A percentile compares a stretch with the other conserved stretches of the same genome.
Evolutionary conservation across 2,329 filamentous ascomycete genomes (phyloP).

Genomic region (Verruconis gallopava): DNA sequence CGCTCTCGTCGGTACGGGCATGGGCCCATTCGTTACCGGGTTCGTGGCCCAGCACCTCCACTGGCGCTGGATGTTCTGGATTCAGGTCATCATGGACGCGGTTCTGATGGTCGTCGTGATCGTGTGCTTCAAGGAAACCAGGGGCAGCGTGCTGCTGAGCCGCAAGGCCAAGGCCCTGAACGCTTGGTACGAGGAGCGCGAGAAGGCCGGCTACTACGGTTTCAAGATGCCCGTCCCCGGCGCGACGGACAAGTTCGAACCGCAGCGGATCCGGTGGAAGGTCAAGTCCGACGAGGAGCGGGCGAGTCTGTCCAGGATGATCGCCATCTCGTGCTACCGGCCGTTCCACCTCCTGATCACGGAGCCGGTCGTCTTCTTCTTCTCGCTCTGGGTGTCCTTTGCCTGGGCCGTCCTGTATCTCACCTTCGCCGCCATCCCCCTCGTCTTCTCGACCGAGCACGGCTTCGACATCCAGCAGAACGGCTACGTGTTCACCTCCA

Average conservation of each 20-base stretch:
- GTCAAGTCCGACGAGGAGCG: slow-evolving; percentile 69
- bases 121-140: slow-evolving; percentile 66
- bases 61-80: slow-evolving; percentile 85
- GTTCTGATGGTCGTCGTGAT: slow-evolving; percentile 51
- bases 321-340: slow-evolving; percentile 59
- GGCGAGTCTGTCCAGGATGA: slow-evolving; percentile 53
- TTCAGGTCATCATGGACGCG: slow-evolving; percentile 60
- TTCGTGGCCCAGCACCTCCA: slow-evolving; percentile 52
- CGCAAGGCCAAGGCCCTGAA: slow-evolving; percentile 64
- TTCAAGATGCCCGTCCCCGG: slow-evolving; percentile 31
- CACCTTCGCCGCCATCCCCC: slow-evolving; percentile 66
- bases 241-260: slow-evolving; percentile 3
- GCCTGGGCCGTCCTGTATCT: slow-evolving; percentile 83
- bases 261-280: slow-evolving; percentile 59
- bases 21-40: slow-evolving; percentile 60
- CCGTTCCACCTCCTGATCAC: slow-evolving; percentile 68
- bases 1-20: slow-evolving; percentile 66
- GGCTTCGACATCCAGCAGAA: slow-evolving; percentile 53
- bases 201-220: slow-evolving; percentile 48
- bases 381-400: slow-evolving; percentile 82
- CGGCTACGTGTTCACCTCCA: slow-evolving; percentile 60
- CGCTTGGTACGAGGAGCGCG: slow-evolving; percentile 62
- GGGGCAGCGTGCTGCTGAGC: slow-evolving; percentile 66
- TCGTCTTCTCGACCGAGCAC: slow-evolving; percentile 59
- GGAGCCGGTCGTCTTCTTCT: slow-evolving; percentile 71